These are phyloP conservation scores for Bolboschoenoplectus hybrid DNA, from an alignment of 202 grass and related monocot genomes.

Conservation along the genomic window DNA sequence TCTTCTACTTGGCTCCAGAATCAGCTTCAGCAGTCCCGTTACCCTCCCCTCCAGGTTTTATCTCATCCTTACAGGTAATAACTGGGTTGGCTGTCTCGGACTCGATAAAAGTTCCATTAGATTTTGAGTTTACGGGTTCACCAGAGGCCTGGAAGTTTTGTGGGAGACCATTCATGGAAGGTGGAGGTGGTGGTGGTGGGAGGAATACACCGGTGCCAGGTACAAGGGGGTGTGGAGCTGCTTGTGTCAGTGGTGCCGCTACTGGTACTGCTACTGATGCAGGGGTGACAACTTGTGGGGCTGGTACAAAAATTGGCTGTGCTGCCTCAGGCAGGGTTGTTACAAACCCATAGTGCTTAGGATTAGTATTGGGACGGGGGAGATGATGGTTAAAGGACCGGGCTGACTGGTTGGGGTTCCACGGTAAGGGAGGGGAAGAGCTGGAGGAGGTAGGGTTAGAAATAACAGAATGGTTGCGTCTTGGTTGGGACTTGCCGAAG, in stretches of 20 bases:
- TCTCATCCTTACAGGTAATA: background rate
- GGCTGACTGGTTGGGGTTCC: conserved; percentile 58
- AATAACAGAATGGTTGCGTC: conserved; percentile 42
- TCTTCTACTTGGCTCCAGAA: conserved; percentile 18
- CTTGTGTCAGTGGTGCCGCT: conserved; percentile 52
- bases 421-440: conserved; percentile 52
- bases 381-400: conserved; percentile 40
- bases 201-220: conserved; percentile 95
- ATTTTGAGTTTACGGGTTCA: conserved; percentile 20
- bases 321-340: conserved; percentile 43
- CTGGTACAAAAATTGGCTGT: conserved; percentile 52
- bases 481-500: conserved; percentile 77
- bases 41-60: background rate
- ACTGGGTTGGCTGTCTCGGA: background rate
- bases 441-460: conserved; percentile 45
- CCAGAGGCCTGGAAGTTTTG: background rate
- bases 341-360: conserved; percentile 63
- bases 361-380: conserved; percentile 46
- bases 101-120: conserved; percentile 23
- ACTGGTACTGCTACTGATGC: conserved; percentile 50
- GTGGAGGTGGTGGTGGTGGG: conserved; percentile 52
- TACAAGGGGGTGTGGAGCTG: conserved; percentile 47
- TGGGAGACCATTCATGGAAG: background rate
- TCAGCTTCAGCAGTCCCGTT: conserved; percentile 25
- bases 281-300: conserved; percentile 60